Base-by-base conservation (phyloP, 768 basidiomycete species). In the Boletales sp. region DNA sequence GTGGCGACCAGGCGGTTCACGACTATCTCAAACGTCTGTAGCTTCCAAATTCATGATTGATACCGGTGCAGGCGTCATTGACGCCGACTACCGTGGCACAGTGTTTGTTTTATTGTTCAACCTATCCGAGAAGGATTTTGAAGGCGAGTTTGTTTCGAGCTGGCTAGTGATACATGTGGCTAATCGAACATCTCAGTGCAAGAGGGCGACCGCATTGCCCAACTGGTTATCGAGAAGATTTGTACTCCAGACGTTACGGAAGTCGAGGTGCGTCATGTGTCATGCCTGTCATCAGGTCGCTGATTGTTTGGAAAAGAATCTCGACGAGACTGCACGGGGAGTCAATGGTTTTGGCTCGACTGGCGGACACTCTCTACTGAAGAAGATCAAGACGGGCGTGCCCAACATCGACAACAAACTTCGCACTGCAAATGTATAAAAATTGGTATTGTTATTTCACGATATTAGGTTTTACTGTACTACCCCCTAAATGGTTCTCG, bases 1-100 rank as follows among this genome's bases (percentile, higher is more conserved):
- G 86, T 69, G 17, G 18, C 11, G 29, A 13, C 13, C 7, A 37
- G 13, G 30, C 30, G 41, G n/a, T 19, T 29, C 39, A 46, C 17
- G 47, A 27, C 24, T 27, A 27, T 27, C 24, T 27, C 24, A 27
- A 27, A 27, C 24, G 24, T 27, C 37, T 54, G 15, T 54, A 97
- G 97, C 97, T 17, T 89, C 90, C 14, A 99, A 99, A 65, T 94
- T 91, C 68, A 93, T 92, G 84, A 97, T 98, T 51, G 90, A 94
- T 64, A 98, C 95, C 1, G 97, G 97, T 2, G 97, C 97, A 11
- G 97, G 95, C 18, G 97, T 99, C 8, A 81, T 99, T 44, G 97
- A 99, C 55, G 90, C 92, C 8, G 97, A 99, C 67, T 98, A 99
- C 69, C 79, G 97, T 46, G 97, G 97, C 18, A 74, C 83, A 12